Percentiles rank a stretch among this genome's conserved stretches.
Evolutionary conservation across 768 basidiomycete genomes (phyloP).

Genomic region (Boletus fagicola): DNA sequence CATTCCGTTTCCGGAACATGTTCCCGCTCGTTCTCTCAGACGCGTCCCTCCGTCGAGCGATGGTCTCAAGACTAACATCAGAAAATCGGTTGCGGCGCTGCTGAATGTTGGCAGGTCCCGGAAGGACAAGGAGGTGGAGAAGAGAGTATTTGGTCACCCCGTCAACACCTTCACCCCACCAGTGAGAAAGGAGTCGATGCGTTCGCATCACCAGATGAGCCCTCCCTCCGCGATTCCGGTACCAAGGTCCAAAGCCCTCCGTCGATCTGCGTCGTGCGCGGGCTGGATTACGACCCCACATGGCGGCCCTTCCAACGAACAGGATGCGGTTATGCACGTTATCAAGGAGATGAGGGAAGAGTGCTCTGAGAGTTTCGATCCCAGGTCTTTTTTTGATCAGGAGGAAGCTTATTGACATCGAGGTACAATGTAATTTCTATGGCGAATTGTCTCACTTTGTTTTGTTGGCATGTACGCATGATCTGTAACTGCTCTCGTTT

Average conservation of each 20-base stretch:
- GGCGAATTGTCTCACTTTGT: not conserved
- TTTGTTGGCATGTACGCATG: not conserved
- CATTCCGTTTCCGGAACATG: conserved; percentile 8
- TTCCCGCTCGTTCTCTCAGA: conserved; percentile 9
- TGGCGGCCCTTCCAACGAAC: not conserved
- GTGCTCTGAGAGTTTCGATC: conserved; percentile 16
- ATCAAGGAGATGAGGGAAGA: conserved; percentile 24
- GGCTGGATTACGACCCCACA: conserved; percentile 6
- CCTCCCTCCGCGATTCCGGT: not conserved
- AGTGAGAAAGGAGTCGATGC: conserved; percentile 16
- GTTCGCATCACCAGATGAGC: not conserved
- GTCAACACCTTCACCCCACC: conserved; percentile 10
- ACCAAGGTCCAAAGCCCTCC: conserved; percentile 11
- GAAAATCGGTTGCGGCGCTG: conserved; percentile 6
- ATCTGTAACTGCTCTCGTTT: not conserved
- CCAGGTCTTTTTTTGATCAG: conserved; percentile 13
- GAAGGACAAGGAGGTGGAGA: conserved; percentile 1
- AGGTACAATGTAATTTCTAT: not conserved
- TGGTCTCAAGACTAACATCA: conserved; percentile 4
- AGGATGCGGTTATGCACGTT: conserved; percentile 13
- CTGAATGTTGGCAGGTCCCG: conserved; percentile 1
- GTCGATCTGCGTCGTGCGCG: conserved; percentile 29
- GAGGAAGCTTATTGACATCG: conserved; percentile 9
- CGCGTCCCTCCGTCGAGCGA: conserved; percentile 5
- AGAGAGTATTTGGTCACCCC: conserved; percentile 19